These are phyloP conservation scores for Lepraria neglecta DNA, from an alignment of 495 filamentous ascomycete species.

Conservation along the genomic window DNA sequence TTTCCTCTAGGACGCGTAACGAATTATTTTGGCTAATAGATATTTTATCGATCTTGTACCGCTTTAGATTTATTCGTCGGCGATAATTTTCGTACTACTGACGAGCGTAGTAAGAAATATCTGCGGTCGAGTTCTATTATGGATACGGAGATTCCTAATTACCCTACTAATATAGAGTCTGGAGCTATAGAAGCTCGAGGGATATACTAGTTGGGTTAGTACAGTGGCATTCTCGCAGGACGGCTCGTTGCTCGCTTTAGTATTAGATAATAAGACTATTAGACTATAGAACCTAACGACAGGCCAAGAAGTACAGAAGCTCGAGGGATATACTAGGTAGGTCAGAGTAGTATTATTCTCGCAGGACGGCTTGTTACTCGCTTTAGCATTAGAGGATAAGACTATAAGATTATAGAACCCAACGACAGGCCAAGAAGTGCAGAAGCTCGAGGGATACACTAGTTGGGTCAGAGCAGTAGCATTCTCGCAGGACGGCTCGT, in stretches of 20 bases:
- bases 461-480: conserved; percentile 20
- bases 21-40: not conserved
- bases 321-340: not conserved
- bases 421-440: too few species aligned
- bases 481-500: conserved; percentile 18
- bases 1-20: not conserved
- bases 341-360: too few species aligned
- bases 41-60: conserved; percentile 22
- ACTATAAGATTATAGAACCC: too few species aligned
- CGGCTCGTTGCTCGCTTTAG: conserved; percentile 19
- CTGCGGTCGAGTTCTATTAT: conserved; percentile 2
- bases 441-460: conserved; percentile 21
- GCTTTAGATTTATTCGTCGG: conserved; percentile 29
- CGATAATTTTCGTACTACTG: conserved; percentile 35
- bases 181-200: conserved; percentile 16
- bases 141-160: conserved; percentile 6
- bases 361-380: too few species aligned
- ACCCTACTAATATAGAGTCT: conserved; percentile 5
- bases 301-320: conserved; percentile 16
- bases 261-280: conserved; percentile 7
- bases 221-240: conserved; percentile 25
- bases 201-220: conserved; percentile 20
- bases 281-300: conserved; percentile 25
- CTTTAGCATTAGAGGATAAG: too few species aligned
- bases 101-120: conserved; percentile 28